Base-by-base conservation (phyloP, 2,329 filamentous ascomycete species). In the Monosporascus sp. region DNA sequence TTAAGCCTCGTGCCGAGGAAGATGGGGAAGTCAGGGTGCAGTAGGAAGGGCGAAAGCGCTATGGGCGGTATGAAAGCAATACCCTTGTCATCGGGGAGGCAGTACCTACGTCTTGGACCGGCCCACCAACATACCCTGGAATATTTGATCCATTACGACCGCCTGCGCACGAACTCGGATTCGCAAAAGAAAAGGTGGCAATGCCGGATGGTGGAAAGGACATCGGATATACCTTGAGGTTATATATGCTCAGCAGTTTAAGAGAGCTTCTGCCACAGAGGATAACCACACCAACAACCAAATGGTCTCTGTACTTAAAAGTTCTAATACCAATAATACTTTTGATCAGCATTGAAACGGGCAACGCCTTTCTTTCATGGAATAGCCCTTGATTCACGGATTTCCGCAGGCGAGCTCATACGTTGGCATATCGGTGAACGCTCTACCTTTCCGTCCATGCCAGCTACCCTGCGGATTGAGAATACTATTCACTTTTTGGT, bases 291-390 rank as follows among this genome's bases (percentile, higher is more conserved):
- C 54, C 9, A 57, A 58, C 57, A 57, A 59, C 55, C 44, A 56
- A 55, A 61, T 59, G 56, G 57, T 62, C 63, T 61, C 52, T 55
- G 52, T 51, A 60, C 63, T 61, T 65, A 14, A 22, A 14, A 9
- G 61, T 57, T 62, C 57, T 66, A 65, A 66, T 66, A 55, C 52
- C 61, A 66, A 63, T 55, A 43, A 53, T 52, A 59, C 43, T 59
- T 56, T 60, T 48, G 47, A 61, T 24, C 46, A 50, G 43, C 43
- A 46, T 20, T 34, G 16, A 20, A 22, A 16, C 3, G 7, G 20
- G 7, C 44, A 27, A 47, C 44, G 17, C n/a, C 17, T 4, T 45
- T 27, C 16, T 47, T 14, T 19, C 46, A 36, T 48, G 11, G 17
- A 34, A 17, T 40, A 40, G 17, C 37, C 37, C 8, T 40, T 11